Evolutionary conservation across 768 basidiomycete genomes (phyloP), one percentile per base, ranked within the genome.

Genomic region (Fomitopsis serialis): DNA sequence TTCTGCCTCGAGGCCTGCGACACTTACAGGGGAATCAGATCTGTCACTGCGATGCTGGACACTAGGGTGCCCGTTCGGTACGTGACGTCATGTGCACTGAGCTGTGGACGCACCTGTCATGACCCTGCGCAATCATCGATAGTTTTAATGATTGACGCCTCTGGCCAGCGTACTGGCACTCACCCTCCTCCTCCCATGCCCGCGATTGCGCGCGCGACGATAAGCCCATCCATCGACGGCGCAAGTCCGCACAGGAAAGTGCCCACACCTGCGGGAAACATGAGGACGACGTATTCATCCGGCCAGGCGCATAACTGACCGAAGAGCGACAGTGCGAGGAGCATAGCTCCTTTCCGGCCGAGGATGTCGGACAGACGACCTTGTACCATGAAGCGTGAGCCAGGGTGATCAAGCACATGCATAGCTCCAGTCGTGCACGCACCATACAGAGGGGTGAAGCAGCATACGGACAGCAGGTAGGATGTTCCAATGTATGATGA

Each of bases 151-250:
- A 64, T 61, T 58, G 60, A 52, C 48, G 50, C 56, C 55, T 48
- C 50, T 32, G 58, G 19, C 15, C 42, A 5, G 21, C 12, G 36
- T 27, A 15, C 8, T 34, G 19, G n/a, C 40, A 80, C 86, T 70
- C 66, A 90, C 84, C 92, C 88, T 69, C 92, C 93, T 53, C 93
- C 92, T 52, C 91, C 93, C 83, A 92, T 90, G 46, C 94, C 94
- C 24, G 94, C 92, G 42, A 97, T 70, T 2, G 90, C 84, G 12
- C 95, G 82, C 52, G 88, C 89, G 40, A 77, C 76, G 56, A 96
- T 92, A 50, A 97, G 78, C 12, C 77, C 67, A 57, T 81, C 78
- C 94, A 98, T 96, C 6, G 85, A 88, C 9, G 87, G 83, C 40
- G 92, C 95, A 40, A 94, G 60, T 1, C 91, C 96, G 64, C 94